Conservation (phyloP, 306 rosid genomes). For the Sesbania bispinosa region DNA sequence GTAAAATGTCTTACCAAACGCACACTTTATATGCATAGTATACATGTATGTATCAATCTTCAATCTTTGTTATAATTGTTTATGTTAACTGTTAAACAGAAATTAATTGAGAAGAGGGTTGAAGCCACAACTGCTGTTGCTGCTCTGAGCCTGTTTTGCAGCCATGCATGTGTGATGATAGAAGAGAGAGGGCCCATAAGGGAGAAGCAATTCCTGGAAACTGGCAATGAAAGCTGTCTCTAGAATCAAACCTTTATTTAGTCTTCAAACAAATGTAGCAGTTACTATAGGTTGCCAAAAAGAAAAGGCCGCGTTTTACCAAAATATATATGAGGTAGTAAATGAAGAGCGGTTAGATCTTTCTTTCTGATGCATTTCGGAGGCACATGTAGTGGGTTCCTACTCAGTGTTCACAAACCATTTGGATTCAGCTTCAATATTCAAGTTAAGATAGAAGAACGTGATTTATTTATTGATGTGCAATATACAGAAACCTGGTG, state of each 20-base stretch:
- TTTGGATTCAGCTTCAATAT: background rate
- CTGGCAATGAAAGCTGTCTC: background rate
- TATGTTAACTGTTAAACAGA: background rate
- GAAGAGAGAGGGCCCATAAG: background rate
- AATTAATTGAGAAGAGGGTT: background rate
- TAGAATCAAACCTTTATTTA: background rate
- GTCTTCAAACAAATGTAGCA: background rate
- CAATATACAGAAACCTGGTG: no score
- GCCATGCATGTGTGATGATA: background rate
- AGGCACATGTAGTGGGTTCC: constrained; percentile 1
- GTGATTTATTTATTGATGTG: no score
- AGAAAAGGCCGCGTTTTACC: background rate
- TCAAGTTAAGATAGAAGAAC: background rate
- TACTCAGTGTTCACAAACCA: background rate
- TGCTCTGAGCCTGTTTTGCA: no score
- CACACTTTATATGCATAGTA: background rate
- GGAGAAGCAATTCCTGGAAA: background rate
- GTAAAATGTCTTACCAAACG: no score
- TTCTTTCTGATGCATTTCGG: background rate
- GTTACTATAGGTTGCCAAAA: background rate
- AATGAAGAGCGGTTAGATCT: background rate
- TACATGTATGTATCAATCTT: background rate
- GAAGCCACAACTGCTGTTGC: no score
- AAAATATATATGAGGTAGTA: background rate
- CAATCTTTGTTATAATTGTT: background rate